Base-by-base conservation (phyloP, 345 rosid genomes). In the Acer negundo region DNA sequence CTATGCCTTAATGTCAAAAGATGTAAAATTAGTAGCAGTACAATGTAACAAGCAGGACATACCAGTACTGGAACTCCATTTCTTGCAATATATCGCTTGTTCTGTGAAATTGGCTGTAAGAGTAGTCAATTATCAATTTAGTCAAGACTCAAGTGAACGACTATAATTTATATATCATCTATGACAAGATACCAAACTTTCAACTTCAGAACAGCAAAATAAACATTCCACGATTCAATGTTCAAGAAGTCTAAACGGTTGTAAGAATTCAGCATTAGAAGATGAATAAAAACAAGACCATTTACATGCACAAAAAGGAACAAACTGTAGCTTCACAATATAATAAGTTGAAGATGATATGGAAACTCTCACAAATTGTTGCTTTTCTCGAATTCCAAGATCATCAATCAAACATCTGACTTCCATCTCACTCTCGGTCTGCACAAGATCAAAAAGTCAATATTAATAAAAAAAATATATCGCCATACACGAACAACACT, bases 381-480 rank as follows among this genome's bases (percentile, higher is more conserved):
- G 94, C 82, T 84, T 90, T 38, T 91, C 98, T 67, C 91, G 90
- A 76, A 95, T 88, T 19, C 93, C 97, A 26, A 93, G 96, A 79
- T 90, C 90, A 84, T 90, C 91, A 13, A 95, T 86, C 85, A 95
- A 82, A 80, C 58, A 86, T 71, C 77, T 84, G 70, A 90, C 98
- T 85, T 95, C 96, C 70, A 78, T 72, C 84, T 95, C 98, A 81
- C 89, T 84, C 89, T 88, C 94, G 71, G 97, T 92, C 99, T 95
- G 80, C 86, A 85, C 67, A 75, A 78, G 38, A 26, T 73, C 46
- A 19, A 20, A 51, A 73, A 77, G 19, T 44, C 10, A 24, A 46
- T 49, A 11, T 79, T 12, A 55, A 78, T 2, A 63, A 13, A 26
- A 26, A 10, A 61, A 19, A 75, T 51, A 75, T 51, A 7, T 1